Evolutionary conservation across 2,329 filamentous ascomycete genomes (phyloP).

Genomic region (Diplodia corticola): DNA sequence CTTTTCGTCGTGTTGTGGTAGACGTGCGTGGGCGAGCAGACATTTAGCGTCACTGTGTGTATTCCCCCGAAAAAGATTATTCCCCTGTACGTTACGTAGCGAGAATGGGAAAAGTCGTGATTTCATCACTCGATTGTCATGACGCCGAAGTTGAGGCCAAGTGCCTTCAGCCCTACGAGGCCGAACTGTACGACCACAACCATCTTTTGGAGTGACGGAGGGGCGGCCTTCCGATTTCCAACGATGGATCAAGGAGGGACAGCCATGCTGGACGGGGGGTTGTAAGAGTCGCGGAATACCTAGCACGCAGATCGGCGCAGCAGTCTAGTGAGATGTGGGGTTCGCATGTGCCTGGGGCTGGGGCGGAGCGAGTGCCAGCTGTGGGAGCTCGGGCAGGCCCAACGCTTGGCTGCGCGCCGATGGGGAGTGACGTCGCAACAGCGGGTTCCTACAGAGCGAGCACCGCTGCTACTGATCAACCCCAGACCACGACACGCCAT

Average conservation of each 20-base stretch:
- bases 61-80: slow-evolving; percentile 22
- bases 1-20: slow-evolving; percentile 8
- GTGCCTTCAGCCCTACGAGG: slow-evolving; percentile 16
- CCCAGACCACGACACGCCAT: neutral
- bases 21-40: slow-evolving; percentile 16
- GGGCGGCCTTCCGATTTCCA: neutral
- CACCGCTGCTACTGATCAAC: slow-evolving; percentile 17
- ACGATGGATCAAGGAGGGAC: neutral
- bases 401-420: neutral
- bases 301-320: neutral
- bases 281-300: neutral
- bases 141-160: slow-evolving; percentile 7
- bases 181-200: neutral
- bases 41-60: slow-evolving; percentile 19
- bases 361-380: neutral
- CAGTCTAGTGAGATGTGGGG: slow-evolving; percentile 4
- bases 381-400: neutral
- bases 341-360: slow-evolving; percentile 1
- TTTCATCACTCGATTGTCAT: neutral
- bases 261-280: neutral
- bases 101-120: slow-evolving; percentile 20
- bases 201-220: neutral
- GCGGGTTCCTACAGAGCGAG: slow-evolving; percentile 8
- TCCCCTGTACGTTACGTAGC: slow-evolving; percentile 19
- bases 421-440: neutral